Evolutionary conservation across 352 stramenopile genomes (phyloP).

Genomic region (Phytophthora colocasiae): DNA sequence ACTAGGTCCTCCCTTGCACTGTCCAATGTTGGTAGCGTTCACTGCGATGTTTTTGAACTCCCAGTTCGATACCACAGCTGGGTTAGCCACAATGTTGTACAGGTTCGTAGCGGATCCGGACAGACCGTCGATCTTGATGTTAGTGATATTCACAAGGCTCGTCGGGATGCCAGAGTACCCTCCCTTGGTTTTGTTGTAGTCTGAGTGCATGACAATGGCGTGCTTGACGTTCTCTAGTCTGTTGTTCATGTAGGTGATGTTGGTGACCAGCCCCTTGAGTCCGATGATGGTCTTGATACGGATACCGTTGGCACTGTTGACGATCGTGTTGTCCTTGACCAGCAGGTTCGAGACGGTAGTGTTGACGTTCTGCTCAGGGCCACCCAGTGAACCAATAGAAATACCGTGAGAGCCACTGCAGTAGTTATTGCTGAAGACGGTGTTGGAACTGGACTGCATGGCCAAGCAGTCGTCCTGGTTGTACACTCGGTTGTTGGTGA

Average conservation of each 20-base stretch:
- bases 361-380: constrained; percentile 13
- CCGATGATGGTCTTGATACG: constrained; percentile 31
- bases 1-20: constrained; percentile 16
- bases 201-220: constrained; percentile 17
- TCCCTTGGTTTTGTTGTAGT: constrained; percentile 13
- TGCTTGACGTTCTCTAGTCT: constrained; percentile 13
- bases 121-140: constrained; percentile 22
- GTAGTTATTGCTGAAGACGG: constrained; percentile 24
- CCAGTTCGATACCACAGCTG: constrained; percentile 36
- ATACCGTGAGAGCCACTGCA: constrained; percentile 31
- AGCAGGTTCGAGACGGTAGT: constrained; percentile 29
- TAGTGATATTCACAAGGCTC: constrained; percentile 40
- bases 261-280: constrained; percentile 19
- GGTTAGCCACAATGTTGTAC: constrained; percentile 37
- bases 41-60: constrained; percentile 22
- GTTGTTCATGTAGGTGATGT: constrained; percentile 16
- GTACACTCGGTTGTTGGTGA: constrained; percentile 18
- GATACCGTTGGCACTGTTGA: constrained; percentile 43
- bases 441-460: constrained; percentile 31
- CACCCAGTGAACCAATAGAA: constrained; percentile 46
- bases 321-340: constrained; percentile 42
- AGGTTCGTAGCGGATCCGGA: constrained; percentile 23
- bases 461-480: constrained; percentile 24
- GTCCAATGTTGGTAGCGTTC: constrained; percentile 18
- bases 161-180: constrained; percentile 16